Evolutionary conservation across 208 protist species (phyloP).

Genomic region (Leishmania guyanensis): DNA sequence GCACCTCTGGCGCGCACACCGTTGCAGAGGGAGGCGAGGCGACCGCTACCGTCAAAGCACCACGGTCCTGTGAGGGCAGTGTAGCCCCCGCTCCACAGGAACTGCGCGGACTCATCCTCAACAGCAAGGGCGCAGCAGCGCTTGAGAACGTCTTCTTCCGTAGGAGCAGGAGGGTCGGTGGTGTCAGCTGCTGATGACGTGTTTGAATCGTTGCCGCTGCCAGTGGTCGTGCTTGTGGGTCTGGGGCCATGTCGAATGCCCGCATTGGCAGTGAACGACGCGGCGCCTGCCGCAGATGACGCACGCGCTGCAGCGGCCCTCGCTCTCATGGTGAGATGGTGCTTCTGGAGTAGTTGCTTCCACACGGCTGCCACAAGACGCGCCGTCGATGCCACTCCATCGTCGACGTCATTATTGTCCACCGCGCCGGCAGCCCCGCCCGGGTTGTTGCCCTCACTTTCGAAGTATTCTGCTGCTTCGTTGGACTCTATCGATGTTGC

Average conservation of each 20-base stretch:
- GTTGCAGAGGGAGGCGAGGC: slow-evolving; percentile 16
- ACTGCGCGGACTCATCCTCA: slow-evolving; percentile 29
- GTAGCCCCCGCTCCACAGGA: slow-evolving; percentile 27
- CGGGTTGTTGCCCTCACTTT: background rate
- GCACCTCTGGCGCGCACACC: background rate
- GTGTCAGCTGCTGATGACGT: background rate
- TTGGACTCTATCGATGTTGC: slow-evolving; percentile 2
- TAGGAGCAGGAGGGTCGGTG: slow-evolving; percentile 1
- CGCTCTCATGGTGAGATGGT: background rate
- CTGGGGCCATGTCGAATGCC: background rate
- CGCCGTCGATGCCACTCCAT: background rate
- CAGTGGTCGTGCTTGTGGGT: background rate
- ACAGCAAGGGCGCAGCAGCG: slow-evolving; percentile 20
- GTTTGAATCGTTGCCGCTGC: background rate
- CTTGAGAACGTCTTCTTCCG: slow-evolving; percentile 14
- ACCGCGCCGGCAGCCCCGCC: background rate
- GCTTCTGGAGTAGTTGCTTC: slow-evolving; percentile 7
- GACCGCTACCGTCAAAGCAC: slow-evolving; percentile 16
- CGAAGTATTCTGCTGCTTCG: slow-evolving; percentile 9
- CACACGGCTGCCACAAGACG: slow-evolving; percentile 13
- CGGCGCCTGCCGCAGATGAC: background rate
- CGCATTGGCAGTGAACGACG: background rate
- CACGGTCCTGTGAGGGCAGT: slow-evolving; percentile 28
- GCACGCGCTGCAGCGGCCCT: background rate
- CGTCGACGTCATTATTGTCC: background rate